Evolutionary conservation across 2,329 filamentous ascomycete species (phyloP), one percentile per base, ranked within the genome.

Genomic region (Myrmaecium sp.): DNA sequence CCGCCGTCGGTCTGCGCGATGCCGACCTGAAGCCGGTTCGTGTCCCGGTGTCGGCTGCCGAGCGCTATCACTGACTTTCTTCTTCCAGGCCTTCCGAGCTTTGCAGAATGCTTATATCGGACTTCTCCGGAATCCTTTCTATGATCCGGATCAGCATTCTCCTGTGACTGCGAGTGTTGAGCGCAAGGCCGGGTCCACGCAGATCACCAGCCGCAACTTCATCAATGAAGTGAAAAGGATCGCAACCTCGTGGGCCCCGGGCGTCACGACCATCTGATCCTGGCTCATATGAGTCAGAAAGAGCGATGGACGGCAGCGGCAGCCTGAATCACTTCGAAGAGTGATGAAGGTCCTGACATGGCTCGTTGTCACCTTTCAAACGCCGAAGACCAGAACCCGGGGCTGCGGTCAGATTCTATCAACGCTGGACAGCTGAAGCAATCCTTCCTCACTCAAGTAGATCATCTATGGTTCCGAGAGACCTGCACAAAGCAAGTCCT

Each of bases 51-150:
- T 10, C 20, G 13, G 6, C 6, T 25, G 6, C 7, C 20, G 9
- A 8, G n/a, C 11, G 19, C n/a, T 13, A 7, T 28, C 14, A n/a
- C 23, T 28, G n/a, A 19, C 6, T 17, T 14, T 15, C 17, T 27
- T 18, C 18, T 17, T 25, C 15, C 19, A 77, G 73, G 71, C 89
- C 14, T 98, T 98, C 46, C 71, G 76, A 46, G 83, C 84, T 15
- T 69, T 98, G 54, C 89, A 95, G 56, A 74, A 68, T n/a, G 83
- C 86, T 16, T 98, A 94, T 43, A 78, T 95, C 31, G 62, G 71
- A 34, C 58, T 98, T 27, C 57, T 95, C 37, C 77, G 93, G 53
- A 95, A 98, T 44, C 86, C 86, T 0, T 98, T 98, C 54, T 95
- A 84, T 51, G 73, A 77, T 24, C 86, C 86, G 6, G 83, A 94